Evolutionary conservation across 306 rosid genomes (phyloP), one percentile per base, ranked within the genome.

Genomic region (Crotalaria pallida): DNA sequence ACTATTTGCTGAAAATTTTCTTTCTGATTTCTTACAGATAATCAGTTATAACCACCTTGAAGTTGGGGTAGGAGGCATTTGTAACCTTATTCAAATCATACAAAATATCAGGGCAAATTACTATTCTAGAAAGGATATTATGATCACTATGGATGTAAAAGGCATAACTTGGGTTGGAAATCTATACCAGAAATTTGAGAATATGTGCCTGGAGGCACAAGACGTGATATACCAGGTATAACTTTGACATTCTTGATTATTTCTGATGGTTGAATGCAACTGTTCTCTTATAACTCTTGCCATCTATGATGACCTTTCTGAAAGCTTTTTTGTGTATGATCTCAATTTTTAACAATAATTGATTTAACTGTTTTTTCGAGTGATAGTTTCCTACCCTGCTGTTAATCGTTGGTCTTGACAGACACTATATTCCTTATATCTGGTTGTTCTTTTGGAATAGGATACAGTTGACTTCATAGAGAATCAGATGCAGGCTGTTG

Each of bases 141-240:
- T 80, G 82, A 17, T 63, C 58, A 47, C 79, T 8, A 90, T 90
- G 97, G 94, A 85, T 68, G 88, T 19, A 24, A 87, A 93, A 67
- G 94, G 90, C 51, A 85, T 93, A 74, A 84, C 80, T 55, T 93
- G 98, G 98, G 94, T 87, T 49, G 98, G 94, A 73, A 75, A 85
- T 64, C 69, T 88, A 40, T 93, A 88, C 74, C 85, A 85, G 75
- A 88, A 87, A 71, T 90, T 93, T 33, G 98, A 93, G 77, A 77
- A 86, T 67, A 84, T 93, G 94, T 93, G 88, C 84, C 74, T 93
- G 57, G 98, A 93, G 64, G 97, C 79, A 3, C 97, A 93, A 81
- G 97, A 88, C 66, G 43, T 81, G 43, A 85, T 87, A 71, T 88
- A 85, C 21, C 82, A 88, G 98, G 98, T 88, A 87, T 61, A 19